A percentile compares a stretch with the other conserved stretches of the same genome.
These are phyloP conservation scores for Fragaria ananassa DNA, from an alignment of 306 rosid genomes.

Conservation along the genomic window DNA sequence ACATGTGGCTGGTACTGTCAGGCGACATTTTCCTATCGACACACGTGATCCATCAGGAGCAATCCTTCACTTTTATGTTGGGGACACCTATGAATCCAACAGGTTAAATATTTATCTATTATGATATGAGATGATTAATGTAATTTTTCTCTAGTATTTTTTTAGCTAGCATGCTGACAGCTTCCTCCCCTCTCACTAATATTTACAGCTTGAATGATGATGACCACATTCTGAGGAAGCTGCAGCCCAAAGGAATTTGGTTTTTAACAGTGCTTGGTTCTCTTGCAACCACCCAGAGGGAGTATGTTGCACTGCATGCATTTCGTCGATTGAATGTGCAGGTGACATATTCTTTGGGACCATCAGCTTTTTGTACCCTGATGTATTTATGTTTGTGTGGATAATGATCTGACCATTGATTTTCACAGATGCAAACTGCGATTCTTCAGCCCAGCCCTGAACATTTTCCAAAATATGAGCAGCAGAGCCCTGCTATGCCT, in stretches of 20 bases:
- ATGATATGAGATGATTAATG: background rate
- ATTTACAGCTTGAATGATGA: slow-evolving; percentile 57
- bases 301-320: slow-evolving; percentile 91
- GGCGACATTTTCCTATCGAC: slow-evolving; percentile 84
- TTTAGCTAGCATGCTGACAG: slow-evolving; percentile 20
- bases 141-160: background rate
- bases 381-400: slow-evolving; percentile 1
- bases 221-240: slow-evolving; percentile 77
- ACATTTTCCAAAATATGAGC: slow-evolving; percentile 95
- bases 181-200: background rate
- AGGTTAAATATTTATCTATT: slow-evolving; percentile 39
- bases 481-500: slow-evolving; percentile 90
- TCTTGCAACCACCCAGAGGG: slow-evolving; percentile 97
- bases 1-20: slow-evolving; percentile 87
- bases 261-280: slow-evolving; percentile 90
- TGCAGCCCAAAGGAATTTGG: slow-evolving; percentile 79
- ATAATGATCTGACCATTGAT: slow-evolving; percentile 22
- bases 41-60: slow-evolving; percentile 96
- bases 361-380: slow-evolving; percentile 9
- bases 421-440: slow-evolving; percentile 88
- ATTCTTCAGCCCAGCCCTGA: slow-evolving; percentile 96
- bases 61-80: slow-evolving; percentile 88
- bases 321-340: slow-evolving; percentile 91
- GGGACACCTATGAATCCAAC: slow-evolving; percentile 72
- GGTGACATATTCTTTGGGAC: slow-evolving; percentile 38